Evolutionary conservation across 208 protist genomes (phyloP).

Genomic region (Trypanosoma cruzi): DNA sequence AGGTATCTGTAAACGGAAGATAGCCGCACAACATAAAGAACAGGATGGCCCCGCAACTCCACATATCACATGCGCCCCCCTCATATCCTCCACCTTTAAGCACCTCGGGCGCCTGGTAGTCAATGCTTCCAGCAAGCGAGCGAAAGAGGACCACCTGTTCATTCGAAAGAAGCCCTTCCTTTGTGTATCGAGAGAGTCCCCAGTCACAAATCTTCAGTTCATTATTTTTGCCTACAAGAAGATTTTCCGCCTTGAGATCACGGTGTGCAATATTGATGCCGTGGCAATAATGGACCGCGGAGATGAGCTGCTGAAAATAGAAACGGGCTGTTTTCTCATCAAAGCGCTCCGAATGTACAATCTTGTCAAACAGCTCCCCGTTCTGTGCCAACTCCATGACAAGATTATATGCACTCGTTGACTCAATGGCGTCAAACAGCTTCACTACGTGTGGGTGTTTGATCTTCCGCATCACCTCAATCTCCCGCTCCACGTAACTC

Average conservation of each 20-base stretch:
- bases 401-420: conserved; percentile 95
- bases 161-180: conserved; percentile 51
- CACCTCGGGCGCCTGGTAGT: conserved; percentile 92
- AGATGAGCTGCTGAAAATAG: conserved; percentile 94
- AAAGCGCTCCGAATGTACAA: conserved; percentile 88
- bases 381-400: conserved; percentile 98
- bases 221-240: conserved; percentile 84
- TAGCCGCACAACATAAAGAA: conserved; percentile 98
- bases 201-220: conserved; percentile 93
- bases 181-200: conserved; percentile 92
- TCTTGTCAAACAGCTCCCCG: conserved; percentile 98
- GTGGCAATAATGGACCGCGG: conserved; percentile 92
- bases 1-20: conserved; percentile 95
- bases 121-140: conserved; percentile 86
- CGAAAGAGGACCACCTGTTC: conserved; percentile 76
- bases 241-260: conserved; percentile 95
- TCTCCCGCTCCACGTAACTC: conserved; percentile 92
- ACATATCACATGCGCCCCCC: conserved; percentile 95
- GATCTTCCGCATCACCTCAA: conserved; percentile 97
- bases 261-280: conserved; percentile 90
- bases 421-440: conserved; percentile 96
- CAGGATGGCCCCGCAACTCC: conserved; percentile 97
- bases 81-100: conserved; percentile 92
- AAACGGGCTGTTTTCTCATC: conserved; percentile 77
- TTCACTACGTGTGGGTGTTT: conserved; percentile 94